Evolutionary conservation across 73 alveolate genomes (phyloP).

Genomic region (Paramecium biaurelia): DNA sequence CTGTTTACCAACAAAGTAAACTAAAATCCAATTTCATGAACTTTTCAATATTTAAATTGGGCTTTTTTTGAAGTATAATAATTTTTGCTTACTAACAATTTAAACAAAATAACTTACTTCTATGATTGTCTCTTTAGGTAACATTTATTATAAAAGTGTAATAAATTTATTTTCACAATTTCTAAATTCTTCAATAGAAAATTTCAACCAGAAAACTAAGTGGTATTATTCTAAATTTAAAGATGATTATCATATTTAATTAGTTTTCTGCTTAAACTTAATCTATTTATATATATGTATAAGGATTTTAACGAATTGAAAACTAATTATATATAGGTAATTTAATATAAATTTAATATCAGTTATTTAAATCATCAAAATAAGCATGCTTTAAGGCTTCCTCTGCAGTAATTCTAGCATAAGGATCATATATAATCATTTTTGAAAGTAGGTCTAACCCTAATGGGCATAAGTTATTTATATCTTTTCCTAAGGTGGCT

Average conservation of each 20-base stretch:
- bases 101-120: not conserved
- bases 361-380: slow-evolving; percentile 61
- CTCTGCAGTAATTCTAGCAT: slow-evolving; percentile 80
- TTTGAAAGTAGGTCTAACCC: slow-evolving; percentile 66
- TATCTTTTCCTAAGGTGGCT: slow-evolving; percentile 40
- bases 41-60: not conserved
- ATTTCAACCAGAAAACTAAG: not conserved
- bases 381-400: slow-evolving; percentile 82
- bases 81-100: not conserved
- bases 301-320: not conserved
- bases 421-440: slow-evolving; percentile 80
- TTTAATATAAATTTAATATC: not conserved
- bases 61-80: not conserved
- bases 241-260: not conserved
- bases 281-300: not conserved
- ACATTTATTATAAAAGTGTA: not conserved
- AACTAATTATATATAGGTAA: not conserved
- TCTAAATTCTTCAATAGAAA: not conserved
- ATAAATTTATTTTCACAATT: not conserved
- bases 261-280: not conserved
- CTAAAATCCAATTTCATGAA: slow-evolving; percentile 16
- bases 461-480: slow-evolving; percentile 42
- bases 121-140: slow-evolving; percentile 19
- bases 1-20: slow-evolving; percentile 18
- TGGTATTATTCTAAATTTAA: not conserved